These are phyloP conservation scores for Penicillium ochrochloron DNA, from an alignment of 495 filamentous ascomycete species.

Conservation along the genomic window DNA sequence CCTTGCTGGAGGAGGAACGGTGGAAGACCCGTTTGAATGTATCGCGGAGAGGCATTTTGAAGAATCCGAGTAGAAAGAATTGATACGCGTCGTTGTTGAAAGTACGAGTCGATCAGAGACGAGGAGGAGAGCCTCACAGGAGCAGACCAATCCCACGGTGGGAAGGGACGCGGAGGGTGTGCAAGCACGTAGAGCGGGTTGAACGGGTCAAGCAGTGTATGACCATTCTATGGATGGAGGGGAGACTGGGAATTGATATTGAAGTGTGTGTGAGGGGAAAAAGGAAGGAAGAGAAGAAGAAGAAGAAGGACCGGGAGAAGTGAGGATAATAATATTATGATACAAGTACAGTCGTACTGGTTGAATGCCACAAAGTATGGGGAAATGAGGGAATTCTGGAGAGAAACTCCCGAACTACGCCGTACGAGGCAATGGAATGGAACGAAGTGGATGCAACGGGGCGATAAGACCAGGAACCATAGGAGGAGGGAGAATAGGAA, in stretches of 20 bases:
- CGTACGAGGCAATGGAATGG: constrained; percentile 3
- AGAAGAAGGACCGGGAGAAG: constrained; percentile 6
- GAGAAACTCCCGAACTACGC: neutral
- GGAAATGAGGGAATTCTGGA: constrained; percentile 10
- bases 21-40: constrained; percentile 48
- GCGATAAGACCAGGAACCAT: constrained; percentile 32
- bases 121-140: constrained; percentile 28
- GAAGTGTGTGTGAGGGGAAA: constrained; percentile 1
- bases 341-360: too few species aligned
- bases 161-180: constrained; percentile 44
- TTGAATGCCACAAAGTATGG: neutral
- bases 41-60: constrained; percentile 52
- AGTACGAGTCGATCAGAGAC: neutral
- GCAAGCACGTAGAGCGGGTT: constrained; percentile 40
- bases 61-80: neutral
- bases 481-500: constrained; percentile 22
- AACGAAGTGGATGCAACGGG: constrained; percentile 16
- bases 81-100: neutral
- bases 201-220: constrained; percentile 14
- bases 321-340: neutral
- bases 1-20: constrained; percentile 37
- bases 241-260: neutral
- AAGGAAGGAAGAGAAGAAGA: constrained; percentile 3
- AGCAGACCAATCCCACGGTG: constrained; percentile 41
- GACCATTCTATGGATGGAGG: constrained; percentile 26